These are phyloP conservation scores for Verticillium nubilum DNA, from an alignment of 2,329 filamentous ascomycete species.

Conservation along the genomic window DNA sequence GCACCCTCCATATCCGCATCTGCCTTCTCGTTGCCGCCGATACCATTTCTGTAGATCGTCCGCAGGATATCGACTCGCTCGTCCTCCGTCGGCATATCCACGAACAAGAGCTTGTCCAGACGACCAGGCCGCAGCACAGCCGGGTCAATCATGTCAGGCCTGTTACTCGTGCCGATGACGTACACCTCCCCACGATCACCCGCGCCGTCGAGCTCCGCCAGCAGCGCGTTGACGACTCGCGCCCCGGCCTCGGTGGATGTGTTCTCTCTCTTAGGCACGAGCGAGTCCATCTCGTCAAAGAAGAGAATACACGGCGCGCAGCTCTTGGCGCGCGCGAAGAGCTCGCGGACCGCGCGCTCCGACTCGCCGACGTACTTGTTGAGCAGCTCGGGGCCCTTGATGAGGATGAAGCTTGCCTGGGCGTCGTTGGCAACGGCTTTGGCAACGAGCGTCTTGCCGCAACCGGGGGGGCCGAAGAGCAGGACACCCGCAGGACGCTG, in stretches of 20 bases:
- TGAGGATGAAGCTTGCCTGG: conserved; percentile 95
- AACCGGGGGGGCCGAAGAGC: conserved; percentile 94
- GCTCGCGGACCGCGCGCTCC: conserved; percentile 85
- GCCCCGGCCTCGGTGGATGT: conserved; percentile 75
- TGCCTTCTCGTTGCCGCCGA: conserved; percentile 27
- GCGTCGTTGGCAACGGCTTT: conserved; percentile 95
- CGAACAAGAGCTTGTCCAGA: conserved; percentile 81
- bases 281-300: conserved; percentile 92
- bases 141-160: conserved; percentile 93
- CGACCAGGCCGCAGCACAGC: conserved; percentile 91
- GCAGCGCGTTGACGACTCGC: conserved; percentile 88
- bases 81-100: conserved; percentile 73
- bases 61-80: conserved; percentile 83
- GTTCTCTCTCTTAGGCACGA: conserved; percentile 80
- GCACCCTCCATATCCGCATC: conserved; percentile 42
- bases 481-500: conserved; percentile 79
- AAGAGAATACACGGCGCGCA: conserved; percentile 81
- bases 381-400: conserved; percentile 91
- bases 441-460: conserved; percentile 92
- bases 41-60: conserved; percentile 53
- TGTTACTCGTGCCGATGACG: conserved; percentile 90
- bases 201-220: conserved; percentile 90
- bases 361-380: conserved; percentile 98
- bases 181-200: conserved; percentile 79
- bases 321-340: conserved; percentile 82